Conservation (phyloP, 352 stramenopile genomes). For the Albugo candida region DNA sequence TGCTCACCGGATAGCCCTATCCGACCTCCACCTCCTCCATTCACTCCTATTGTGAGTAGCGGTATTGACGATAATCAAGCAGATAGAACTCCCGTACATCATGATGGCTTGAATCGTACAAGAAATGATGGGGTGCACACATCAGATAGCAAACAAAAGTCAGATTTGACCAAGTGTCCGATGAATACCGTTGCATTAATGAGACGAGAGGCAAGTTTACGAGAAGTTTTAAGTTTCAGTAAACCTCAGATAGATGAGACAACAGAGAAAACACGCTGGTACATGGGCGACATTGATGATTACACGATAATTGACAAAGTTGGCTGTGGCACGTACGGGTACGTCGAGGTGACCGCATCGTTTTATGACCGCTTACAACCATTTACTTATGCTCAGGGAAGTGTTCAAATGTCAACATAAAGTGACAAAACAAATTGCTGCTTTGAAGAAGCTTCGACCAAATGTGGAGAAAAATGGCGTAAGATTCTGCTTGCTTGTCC, state of each 20-base stretch:
- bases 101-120: constrained; percentile 4
- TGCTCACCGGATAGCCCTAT: background rate
- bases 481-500: constrained; percentile 4
- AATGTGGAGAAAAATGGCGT: constrained; percentile 78
- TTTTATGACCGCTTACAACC: background rate
- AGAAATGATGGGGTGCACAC: background rate
- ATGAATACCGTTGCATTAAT: constrained; percentile 43
- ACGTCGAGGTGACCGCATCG: background rate
- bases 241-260: background rate
- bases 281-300: constrained; percentile 70
- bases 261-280: constrained; percentile 36
- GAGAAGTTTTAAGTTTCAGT: background rate
- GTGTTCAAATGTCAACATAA: constrained; percentile 81
- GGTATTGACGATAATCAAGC: background rate
- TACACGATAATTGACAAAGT: constrained; percentile 82
- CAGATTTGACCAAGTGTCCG: constrained; percentile 10
- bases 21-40: constrained; percentile 21
- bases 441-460: constrained; percentile 65
- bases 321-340: constrained; percentile 71
- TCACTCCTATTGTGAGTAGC: background rate
- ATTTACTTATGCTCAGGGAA: constrained; percentile 21
- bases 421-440: constrained; percentile 70
- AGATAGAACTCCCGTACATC: background rate
- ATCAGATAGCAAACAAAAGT: constrained; percentile 2
- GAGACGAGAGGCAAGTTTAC: constrained; percentile 41